These are phyloP conservation scores for Amanita fuliginea DNA, from an alignment of 768 basidiomycete genomes.

Conservation along the genomic window DNA sequence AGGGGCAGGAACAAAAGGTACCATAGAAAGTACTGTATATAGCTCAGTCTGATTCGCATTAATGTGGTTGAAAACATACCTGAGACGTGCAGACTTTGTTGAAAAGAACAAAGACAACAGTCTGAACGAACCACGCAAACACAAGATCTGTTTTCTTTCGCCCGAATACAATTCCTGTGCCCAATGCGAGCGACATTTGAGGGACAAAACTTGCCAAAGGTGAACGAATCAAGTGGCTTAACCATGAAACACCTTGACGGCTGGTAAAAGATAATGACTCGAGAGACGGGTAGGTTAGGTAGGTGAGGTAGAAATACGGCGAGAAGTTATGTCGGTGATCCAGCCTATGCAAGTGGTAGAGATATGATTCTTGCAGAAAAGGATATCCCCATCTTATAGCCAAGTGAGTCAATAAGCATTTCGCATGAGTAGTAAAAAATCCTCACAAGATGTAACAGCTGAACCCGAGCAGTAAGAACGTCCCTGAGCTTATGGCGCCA, in stretches of 20 bases:
- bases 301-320: conserved; percentile 92
- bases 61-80: conserved; percentile 26
- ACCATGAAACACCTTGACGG: conserved; percentile 16
- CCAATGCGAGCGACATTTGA: conserved; percentile 64
- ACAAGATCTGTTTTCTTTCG: conserved; percentile 46
- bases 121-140: conserved; percentile 89
- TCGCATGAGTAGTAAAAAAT: not conserved
- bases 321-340: conserved; percentile 99
- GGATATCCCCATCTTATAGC: conserved; percentile 80
- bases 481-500: conserved; percentile 51
- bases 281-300: conserved; percentile 61
- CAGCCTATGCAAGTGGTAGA: conserved; percentile 84
- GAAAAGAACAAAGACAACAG: conserved; percentile 84
- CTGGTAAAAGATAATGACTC: conserved; percentile 13
- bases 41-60: not conserved
- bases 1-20: conserved; percentile 84
- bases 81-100: conserved; percentile 99
- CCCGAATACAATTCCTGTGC: conserved; percentile 66
- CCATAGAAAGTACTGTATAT: conserved; percentile 88
- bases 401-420: not conserved
- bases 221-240: conserved; percentile 44
- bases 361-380: conserved; percentile 84
- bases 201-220: conserved; percentile 77
- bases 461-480: conserved; percentile 51
- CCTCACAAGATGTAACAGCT: conserved; percentile 52